Percentiles rank a stretch among this genome's conserved stretches.
These are phyloP conservation scores for Lactarius evosmus DNA, from an alignment of 768 basidiomycete genomes.

Conservation along the genomic window DNA sequence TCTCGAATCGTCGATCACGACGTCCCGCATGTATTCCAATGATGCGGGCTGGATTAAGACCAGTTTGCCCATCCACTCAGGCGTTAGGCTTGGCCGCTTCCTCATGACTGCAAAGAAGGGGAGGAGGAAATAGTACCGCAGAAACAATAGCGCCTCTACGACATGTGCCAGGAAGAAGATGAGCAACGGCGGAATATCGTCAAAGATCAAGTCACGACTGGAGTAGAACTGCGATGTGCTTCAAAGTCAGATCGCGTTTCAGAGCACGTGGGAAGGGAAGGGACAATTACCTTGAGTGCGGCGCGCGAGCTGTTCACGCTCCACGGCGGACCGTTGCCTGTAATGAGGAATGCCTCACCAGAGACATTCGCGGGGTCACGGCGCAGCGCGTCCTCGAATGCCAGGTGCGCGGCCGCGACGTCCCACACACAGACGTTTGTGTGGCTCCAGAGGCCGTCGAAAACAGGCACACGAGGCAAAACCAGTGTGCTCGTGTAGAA, in stretches of 20 bases:
- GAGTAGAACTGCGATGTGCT: conserved; percentile 33
- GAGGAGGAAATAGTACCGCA: conserved; percentile 35
- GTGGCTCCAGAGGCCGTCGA: conserved; percentile 35
- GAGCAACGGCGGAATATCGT: conserved; percentile 33
- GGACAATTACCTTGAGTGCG: conserved; percentile 34
- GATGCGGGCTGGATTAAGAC: conserved; percentile 37
- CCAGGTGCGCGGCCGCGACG: conserved; percentile 37
- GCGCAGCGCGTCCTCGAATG: conserved; percentile 34
- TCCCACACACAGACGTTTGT: conserved; percentile 39
- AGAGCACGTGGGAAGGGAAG: background rate
- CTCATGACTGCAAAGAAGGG: conserved; percentile 30
- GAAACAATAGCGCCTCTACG: conserved; percentile 34
- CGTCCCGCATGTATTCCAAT: conserved; percentile 34
- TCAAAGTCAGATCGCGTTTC: background rate
- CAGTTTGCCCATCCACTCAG: conserved; percentile 35
- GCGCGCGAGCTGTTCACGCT: conserved; percentile 33
- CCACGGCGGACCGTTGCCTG: conserved; percentile 37
- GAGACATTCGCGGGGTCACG: conserved; percentile 31
- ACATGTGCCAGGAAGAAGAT: conserved; percentile 36
- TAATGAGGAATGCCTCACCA: conserved; percentile 38
- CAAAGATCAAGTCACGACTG: conserved; percentile 31
- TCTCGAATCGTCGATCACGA: conserved; percentile 37
- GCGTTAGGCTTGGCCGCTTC: conserved; percentile 30
- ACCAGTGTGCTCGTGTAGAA: conserved; percentile 35
- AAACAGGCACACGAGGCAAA: conserved; percentile 35